phyloP scores from a whole-genome alignment of 2,329 filamentous ascomycete genomes.

The Ophiostoma populinum region DNA sequence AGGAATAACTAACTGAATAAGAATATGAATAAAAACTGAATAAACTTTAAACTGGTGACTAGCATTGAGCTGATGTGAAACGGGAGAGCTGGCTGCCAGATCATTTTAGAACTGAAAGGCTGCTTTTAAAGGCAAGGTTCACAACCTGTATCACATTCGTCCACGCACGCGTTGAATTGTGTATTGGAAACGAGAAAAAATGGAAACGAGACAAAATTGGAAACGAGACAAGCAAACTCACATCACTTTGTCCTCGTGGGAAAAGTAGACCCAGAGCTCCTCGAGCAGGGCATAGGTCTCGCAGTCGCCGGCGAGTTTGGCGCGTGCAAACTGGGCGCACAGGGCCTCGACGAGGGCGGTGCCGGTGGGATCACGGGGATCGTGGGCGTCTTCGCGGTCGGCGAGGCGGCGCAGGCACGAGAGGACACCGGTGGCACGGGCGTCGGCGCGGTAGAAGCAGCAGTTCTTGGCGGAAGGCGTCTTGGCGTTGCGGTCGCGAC shows the following conservation, averaged over 20 bases:
- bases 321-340: not conserved
- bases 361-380: too few species aligned
- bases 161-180: not conserved
- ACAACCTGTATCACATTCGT: too few species aligned
- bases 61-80: too few species aligned
- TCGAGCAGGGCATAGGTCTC: not conserved
- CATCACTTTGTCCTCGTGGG: not conserved
- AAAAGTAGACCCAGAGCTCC: not conserved
- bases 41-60: too few species aligned
- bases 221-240: too few species aligned
- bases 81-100: too few species aligned
- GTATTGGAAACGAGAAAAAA: not conserved
- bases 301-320: not conserved
- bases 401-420: not conserved
- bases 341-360: too few species aligned
- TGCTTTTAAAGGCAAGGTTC: not conserved
- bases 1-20: too few species aligned
- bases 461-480: not conserved
- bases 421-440: not conserved
- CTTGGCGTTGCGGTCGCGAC: not conserved
- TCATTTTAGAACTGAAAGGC: not conserved
- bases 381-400: not conserved
- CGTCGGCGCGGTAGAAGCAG: constrained; percentile 5
- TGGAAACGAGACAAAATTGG: too few species aligned
- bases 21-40: too few species aligned